Evolutionary conservation across 805 yeast genomes (phyloP).

Genomic region (Sugiyamaella floridensis): DNA sequence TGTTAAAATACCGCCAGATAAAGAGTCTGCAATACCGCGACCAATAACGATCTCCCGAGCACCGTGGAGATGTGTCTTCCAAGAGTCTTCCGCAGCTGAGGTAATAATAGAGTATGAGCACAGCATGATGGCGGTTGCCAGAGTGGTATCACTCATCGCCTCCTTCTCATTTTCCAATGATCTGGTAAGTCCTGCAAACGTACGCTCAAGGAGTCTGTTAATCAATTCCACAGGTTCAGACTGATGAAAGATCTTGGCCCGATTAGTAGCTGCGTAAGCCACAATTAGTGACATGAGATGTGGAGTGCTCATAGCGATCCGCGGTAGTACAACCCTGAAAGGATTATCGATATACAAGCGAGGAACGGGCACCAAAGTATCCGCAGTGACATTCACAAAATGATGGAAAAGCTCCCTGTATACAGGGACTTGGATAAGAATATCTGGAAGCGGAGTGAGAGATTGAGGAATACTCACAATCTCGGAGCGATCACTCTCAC

Average conservation of each 20-base stretch:
- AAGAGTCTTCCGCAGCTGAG: conserved; percentile 32
- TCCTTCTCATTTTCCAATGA: conserved; percentile 45
- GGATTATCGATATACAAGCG: conserved; percentile 54
- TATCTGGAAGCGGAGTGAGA: conserved; percentile 50
- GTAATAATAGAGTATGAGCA: conserved; percentile 50
- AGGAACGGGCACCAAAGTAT: conserved; percentile 60
- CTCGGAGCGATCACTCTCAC: conserved; percentile 1
- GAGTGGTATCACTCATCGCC: conserved; percentile 57
- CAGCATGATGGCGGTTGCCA: conserved; percentile 54
- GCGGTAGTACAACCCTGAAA: conserved; percentile 56
- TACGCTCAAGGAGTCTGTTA: conserved; percentile 47
- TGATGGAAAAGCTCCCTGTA: conserved; percentile 58
- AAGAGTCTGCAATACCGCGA: conserved; percentile 37
- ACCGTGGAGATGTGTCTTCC: conserved; percentile 61
- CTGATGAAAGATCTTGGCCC: conserved; percentile 14
- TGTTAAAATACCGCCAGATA: conserved; percentile 14
- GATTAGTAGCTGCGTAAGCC: conserved; percentile 43
- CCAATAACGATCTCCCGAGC: conserved; percentile 58
- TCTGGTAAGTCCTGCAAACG: conserved; percentile 50
- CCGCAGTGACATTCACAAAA: conserved; percentile 55
- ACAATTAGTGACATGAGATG: conserved; percentile 49
- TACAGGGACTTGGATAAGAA: conserved; percentile 50
- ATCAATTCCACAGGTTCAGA: conserved; percentile 32
- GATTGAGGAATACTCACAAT: conserved; percentile 27
- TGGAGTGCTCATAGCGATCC: conserved; percentile 57